Evolutionary conservation across 2,329 filamentous ascomycete species (phyloP).

Genomic region (Pyrenophora teres): DNA sequence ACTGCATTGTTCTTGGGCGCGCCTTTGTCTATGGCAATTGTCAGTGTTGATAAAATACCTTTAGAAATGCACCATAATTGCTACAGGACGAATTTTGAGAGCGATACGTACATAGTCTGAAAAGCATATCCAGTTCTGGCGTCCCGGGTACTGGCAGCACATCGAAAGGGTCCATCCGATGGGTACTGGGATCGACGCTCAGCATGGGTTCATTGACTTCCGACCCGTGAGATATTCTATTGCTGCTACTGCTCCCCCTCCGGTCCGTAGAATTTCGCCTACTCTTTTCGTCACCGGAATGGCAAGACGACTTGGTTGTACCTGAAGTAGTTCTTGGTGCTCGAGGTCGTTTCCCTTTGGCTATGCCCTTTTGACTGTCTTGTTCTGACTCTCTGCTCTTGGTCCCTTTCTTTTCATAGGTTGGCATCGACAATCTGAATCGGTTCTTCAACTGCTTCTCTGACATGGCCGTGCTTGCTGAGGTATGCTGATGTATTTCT

Average conservation of each 20-base stretch:
- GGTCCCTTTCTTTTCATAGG: background rate
- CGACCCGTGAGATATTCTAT: background rate
- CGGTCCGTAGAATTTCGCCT: no score
- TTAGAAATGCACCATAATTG: background rate
- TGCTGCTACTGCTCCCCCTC: background rate
- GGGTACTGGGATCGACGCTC: constrained; percentile 14
- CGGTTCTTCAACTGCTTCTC: constrained; percentile 26
- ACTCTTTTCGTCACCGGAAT: background rate
- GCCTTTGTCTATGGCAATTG: constrained; percentile 17
- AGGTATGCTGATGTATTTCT: constrained; percentile 18
- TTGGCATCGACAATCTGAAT: constrained; percentile 21
- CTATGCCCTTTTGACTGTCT: background rate
- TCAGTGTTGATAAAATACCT: background rate
- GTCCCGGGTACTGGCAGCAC: constrained; percentile 29
- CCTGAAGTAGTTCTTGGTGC: background rate
- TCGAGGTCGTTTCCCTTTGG: background rate
- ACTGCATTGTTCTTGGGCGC: constrained; percentile 24
- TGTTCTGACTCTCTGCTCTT: background rate
- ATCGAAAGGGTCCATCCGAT: constrained; percentile 33
- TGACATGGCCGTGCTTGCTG: constrained; percentile 27
- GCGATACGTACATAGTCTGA: constrained; percentile 29
- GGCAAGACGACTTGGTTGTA: background rate
- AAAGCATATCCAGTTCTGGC: constrained; percentile 25
- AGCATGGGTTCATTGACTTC: background rate
- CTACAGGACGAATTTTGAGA: no score